These are phyloP conservation scores for Corylus heterophylla DNA, from an alignment of 306 rosid genomes.

Conservation along the genomic window DNA sequence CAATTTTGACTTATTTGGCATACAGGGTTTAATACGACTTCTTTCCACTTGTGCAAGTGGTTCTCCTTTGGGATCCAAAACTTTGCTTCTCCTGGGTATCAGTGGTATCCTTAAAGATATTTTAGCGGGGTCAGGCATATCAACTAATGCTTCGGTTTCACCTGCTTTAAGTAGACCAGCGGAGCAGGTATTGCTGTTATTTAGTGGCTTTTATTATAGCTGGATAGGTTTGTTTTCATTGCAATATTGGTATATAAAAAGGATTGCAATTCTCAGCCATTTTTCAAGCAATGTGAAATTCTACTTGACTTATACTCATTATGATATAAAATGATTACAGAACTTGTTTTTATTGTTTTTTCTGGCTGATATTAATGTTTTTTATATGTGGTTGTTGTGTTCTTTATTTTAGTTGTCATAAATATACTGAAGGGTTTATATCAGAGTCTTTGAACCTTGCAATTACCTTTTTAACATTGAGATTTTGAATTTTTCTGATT, in stretches of 20 bases:
- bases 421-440: background rate
- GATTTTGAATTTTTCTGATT: slow-evolving; percentile 3
- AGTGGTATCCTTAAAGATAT: slow-evolving; percentile 94
- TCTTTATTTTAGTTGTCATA: background rate
- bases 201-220: background rate
- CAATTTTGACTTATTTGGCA: slow-evolving; percentile 28
- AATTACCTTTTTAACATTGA: background rate
- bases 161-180: slow-evolving; percentile 92
- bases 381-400: background rate
- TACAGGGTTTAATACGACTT: slow-evolving; percentile 96
- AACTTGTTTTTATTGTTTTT: background rate
- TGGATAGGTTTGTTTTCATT: background rate
- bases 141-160: slow-evolving; percentile 74
- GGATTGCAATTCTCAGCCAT: background rate
- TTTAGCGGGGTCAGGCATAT: slow-evolving; percentile 80
- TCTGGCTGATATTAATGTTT: background rate
- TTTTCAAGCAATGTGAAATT: background rate
- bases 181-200: slow-evolving; percentile 61
- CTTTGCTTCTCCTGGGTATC: slow-evolving; percentile 85
- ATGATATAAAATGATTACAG: background rate
- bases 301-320: background rate
- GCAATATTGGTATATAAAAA: background rate
- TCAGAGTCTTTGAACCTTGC: background rate
- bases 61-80: slow-evolving; percentile 92
- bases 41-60: slow-evolving; percentile 98